Conservation (phyloP, 768 basidiomycete genomes). For the Psilocybe tampanensis region DNA sequence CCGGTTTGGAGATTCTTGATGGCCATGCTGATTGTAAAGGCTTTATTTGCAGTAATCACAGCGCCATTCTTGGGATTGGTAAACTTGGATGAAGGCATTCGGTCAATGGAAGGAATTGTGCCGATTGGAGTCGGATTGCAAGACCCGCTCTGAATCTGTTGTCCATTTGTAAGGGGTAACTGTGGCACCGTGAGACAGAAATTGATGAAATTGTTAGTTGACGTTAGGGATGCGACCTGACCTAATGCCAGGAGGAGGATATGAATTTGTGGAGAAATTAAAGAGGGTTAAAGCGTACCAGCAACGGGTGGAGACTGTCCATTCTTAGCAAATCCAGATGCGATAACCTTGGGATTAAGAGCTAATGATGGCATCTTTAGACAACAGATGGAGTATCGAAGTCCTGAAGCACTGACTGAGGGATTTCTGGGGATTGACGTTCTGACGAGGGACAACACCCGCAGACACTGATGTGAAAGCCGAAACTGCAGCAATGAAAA, state of each 20-base stretch:
- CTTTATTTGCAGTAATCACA: conserved; percentile 37
- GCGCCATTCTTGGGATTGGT: conserved; percentile 35
- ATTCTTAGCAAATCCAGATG: conserved; percentile 27
- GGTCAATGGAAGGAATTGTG: conserved; percentile 42
- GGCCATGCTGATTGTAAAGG: conserved; percentile 7
- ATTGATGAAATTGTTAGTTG: conserved; percentile 55
- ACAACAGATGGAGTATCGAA: neutral
- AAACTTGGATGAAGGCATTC: conserved; percentile 45
- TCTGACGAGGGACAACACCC: conserved; percentile 28
- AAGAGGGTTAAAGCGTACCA: neutral
- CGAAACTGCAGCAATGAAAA: conserved; percentile 40
- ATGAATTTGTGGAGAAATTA: neutral
- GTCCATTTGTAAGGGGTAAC: conserved; percentile 57
- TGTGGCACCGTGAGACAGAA: conserved; percentile 41
- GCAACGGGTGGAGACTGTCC: conserved; percentile 25
- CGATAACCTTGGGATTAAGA: conserved; percentile 30
- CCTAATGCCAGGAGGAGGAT: conserved; percentile 22
- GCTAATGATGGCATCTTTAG: conserved; percentile 36
- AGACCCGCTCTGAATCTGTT: conserved; percentile 15
- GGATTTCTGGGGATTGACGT: conserved; percentile 45
- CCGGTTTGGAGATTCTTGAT: conserved; percentile 9
- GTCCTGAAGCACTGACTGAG: conserved; percentile 30
- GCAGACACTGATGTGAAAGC: conserved; percentile 38
- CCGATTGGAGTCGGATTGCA: conserved; percentile 35
- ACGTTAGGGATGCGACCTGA: conserved; percentile 45